Evolutionary conservation across 257 asterid species (phyloP).

Genomic region (Fraxinus quadrangulata): DNA sequence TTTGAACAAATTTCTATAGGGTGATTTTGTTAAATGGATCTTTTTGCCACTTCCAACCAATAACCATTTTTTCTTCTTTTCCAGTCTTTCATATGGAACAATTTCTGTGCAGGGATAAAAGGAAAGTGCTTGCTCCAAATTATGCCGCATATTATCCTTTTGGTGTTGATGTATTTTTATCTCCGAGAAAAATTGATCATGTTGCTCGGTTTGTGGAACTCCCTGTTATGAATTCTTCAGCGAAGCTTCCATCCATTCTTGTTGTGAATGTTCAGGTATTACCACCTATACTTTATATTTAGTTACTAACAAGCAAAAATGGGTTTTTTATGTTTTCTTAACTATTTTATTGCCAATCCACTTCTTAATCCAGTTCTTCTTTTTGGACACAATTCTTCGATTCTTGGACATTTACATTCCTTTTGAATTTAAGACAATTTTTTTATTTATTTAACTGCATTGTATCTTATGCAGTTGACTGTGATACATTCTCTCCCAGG

Average conservation of each 20-base stretch:
- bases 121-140: slow-evolving; percentile 78
- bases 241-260: slow-evolving; percentile 79
- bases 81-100: slow-evolving; percentile 12
- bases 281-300: not conserved
- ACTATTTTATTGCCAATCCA: too few species aligned
- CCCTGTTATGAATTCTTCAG: slow-evolving; percentile 56
- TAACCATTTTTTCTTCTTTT: not conserved
- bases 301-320: not conserved
- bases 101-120: slow-evolving; percentile 71
- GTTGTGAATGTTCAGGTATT: slow-evolving; percentile 94
- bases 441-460: too few species aligned
- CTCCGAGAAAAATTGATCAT: slow-evolving; percentile 76
- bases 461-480: too few species aligned
- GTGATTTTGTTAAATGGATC: not conserved
- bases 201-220: slow-evolving; percentile 84
- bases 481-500: too few species aligned
- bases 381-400: too few species aligned
- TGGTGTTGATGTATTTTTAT: slow-evolving; percentile 87
- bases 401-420: too few species aligned
- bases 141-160: slow-evolving; percentile 86
- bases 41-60: not conserved
- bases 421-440: too few species aligned
- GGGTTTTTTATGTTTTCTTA: not conserved
- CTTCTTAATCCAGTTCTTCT: too few species aligned
- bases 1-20: too few species aligned